Conservation (phyloP, 768 basidiomycete genomes). For the Boletus tylopilopsis region DNA sequence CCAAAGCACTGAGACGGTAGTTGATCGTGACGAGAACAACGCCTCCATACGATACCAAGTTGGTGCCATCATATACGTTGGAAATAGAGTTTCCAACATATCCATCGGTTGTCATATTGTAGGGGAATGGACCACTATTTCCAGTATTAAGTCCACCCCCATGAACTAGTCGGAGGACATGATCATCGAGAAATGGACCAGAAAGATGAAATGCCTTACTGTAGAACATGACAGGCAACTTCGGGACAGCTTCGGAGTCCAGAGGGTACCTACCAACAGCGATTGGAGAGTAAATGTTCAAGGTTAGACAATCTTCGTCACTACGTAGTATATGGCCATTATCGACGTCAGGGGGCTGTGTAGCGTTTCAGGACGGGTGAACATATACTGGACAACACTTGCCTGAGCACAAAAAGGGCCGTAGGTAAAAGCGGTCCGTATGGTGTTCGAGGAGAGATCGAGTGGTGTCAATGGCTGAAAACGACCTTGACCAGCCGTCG, state of each 20-base stretch:
- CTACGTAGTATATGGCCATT: conserved; percentile 6
- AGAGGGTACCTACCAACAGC: not conserved
- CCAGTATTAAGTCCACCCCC: conserved; percentile 17
- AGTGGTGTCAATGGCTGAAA: conserved; percentile 14
- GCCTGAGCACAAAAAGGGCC: conserved; percentile 21
- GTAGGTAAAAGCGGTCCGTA: conserved; percentile 6
- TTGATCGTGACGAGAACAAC: conserved; percentile 24
- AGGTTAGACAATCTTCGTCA: conserved; percentile 18
- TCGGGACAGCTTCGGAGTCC: not conserved
- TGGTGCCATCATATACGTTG: conserved; percentile 23
- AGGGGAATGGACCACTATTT: conserved; percentile 16
- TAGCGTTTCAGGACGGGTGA: not conserved
- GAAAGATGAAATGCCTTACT: not conserved
- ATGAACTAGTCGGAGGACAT: conserved; percentile 12
- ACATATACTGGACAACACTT: not conserved
- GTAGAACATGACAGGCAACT: conserved; percentile 22
- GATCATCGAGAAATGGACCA: not conserved
- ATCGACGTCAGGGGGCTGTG: conserved; percentile 13
- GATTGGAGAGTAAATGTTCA: conserved; percentile 19
- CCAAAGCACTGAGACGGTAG: conserved; percentile 18
- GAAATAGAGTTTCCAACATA: conserved; percentile 18
- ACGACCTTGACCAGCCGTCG: conserved; percentile 3
- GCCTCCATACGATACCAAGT: conserved; percentile 24
- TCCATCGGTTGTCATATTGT: conserved; percentile 19
- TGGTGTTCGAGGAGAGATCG: not conserved